Evolutionary conservation across 2,329 filamentous ascomycete species (phyloP), one percentile per base, ranked within the genome.

Genomic region (Aspergillus brunneoviolaceus): DNA sequence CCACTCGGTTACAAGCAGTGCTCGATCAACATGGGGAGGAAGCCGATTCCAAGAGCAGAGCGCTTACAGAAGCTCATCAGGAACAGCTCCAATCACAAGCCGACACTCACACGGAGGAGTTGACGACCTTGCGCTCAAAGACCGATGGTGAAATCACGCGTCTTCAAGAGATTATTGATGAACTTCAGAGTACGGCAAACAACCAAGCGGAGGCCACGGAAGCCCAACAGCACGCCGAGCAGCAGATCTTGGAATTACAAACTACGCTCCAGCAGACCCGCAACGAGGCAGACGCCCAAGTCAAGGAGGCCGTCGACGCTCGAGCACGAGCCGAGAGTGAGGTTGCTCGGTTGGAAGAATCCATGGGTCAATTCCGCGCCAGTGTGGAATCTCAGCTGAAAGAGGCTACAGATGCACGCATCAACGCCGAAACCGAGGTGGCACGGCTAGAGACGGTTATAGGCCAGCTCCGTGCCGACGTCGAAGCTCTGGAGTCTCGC

Each of bases 1-100:
- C 61, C 9, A 23, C 56, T 10, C 61, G 60, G 31, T 39, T 65
- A 45, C 55, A 81, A 52, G 80, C 83, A 14, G 83, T 87, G 67
- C 73, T 89, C 5, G 80, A 85, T 39, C 73, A 71, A 12, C 65
- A 72, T 2, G 66, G 73, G 35, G 63, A 64, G 16, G 63, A 76
- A 27, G 66, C 74, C 2, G 66, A 68, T 2, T 49, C 71, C 67
- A 12, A 58, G 27, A 33, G 21, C 25, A 60, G 63, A 39, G 58
- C 60, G 12, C 55, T 55, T 27, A 61, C 67, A 27, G 58, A 67
- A 55, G 49, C 48, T n/a, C 42, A 60, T 14, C 49, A 67, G 19
- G 50, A 61, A 33, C 57, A 67, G 23, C 45, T 69, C 25, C 62
- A 57, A n/a, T 62, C 59, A 11, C 58, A 67, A 16, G 50, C 55